Evolutionary conservation across 768 basidiomycete species (phyloP).

Genomic region (Podaxis pistillaris): DNA sequence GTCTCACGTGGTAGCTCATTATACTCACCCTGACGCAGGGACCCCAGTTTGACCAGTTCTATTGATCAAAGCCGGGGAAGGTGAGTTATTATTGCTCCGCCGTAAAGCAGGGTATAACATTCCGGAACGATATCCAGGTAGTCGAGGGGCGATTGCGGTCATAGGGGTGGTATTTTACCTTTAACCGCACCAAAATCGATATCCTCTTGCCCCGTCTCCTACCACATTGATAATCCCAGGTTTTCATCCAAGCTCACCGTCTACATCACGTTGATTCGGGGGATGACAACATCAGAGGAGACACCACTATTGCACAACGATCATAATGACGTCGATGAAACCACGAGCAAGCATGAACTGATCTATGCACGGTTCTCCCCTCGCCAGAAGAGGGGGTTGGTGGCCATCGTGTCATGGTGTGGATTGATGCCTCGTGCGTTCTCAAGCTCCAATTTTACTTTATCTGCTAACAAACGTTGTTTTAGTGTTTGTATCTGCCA

Average conservation of each 20-base stretch:
- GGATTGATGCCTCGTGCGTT: constrained; percentile 54
- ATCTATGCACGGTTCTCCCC: constrained; percentile 48
- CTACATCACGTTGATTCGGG: not conserved
- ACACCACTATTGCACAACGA: constrained; percentile 2
- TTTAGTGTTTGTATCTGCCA: constrained; percentile 65
- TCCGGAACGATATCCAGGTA: not conserved
- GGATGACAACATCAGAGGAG: constrained; percentile 6
- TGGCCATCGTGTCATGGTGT: constrained; percentile 48
- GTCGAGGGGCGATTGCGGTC: not conserved
- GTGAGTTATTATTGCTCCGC: constrained; percentile 3
- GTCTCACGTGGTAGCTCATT: not conserved
- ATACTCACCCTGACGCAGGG: not conserved
- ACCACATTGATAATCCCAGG: not conserved
- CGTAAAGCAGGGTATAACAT: not conserved
- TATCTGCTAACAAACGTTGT: constrained; percentile 23
- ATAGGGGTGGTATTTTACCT: not conserved
- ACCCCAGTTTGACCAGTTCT: not conserved
- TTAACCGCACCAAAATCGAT: not conserved
- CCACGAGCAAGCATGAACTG: constrained; percentile 6
- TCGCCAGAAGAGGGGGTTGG: constrained; percentile 42
- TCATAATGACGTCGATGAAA: not conserved
- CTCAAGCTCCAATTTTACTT: constrained; percentile 47
- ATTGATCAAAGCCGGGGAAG: not conserved
- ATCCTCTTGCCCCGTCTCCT: not conserved
- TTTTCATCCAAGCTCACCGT: too few species aligned